Base-by-base conservation (phyloP, 257 asterid species). In the Capsicum rhomboideum region DNA sequence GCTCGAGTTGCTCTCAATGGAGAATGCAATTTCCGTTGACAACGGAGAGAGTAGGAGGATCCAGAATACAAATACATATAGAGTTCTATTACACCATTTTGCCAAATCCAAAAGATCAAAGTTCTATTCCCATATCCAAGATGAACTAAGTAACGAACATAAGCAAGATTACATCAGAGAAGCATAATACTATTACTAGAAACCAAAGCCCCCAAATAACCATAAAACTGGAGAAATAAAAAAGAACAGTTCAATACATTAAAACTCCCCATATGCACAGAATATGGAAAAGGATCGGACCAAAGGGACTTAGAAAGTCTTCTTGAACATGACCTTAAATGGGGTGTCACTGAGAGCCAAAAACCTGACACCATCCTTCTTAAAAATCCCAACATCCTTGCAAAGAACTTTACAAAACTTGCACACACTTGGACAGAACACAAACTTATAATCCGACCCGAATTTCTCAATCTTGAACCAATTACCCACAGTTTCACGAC, bases 391-490 rank as follows among this genome's bases (percentile, higher is more conserved):
- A 12, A 85, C 82, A 80, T 85, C 85, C 21, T 59, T 85, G 28
- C 87, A 81, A 17, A 85, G 21, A 28, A 81, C 85, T 40, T 85
- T 82, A 40, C 85, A 58, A 6, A 13, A 28, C 6, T 26, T 49
- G 1, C 87, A 85, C 49, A 85, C 85, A 17, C 69, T 85, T 0
- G 87, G 87, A 46, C 87, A 85, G n/a, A 42, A 72, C 23, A 85
- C 87, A 18, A 85, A 55, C 82, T 85, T 85, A 21, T 85, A 85
- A 71, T 59, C 84, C 9, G 46, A 14, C 20, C 53, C 82, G 10
- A 67, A 55, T 63, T 85, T 10, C 58, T 81, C 87, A 31, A 85
- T 85, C 85, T 85, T 85, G 42, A 85, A 85, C 87, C 87, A 85
- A 44, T 58, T 85, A 10, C 71, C 59, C 29, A 81, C 11, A 0